These are phyloP conservation scores for Penicillium verrucosum DNA, from an alignment of 2,329 filamentous ascomycete species.

Conservation along the genomic window DNA sequence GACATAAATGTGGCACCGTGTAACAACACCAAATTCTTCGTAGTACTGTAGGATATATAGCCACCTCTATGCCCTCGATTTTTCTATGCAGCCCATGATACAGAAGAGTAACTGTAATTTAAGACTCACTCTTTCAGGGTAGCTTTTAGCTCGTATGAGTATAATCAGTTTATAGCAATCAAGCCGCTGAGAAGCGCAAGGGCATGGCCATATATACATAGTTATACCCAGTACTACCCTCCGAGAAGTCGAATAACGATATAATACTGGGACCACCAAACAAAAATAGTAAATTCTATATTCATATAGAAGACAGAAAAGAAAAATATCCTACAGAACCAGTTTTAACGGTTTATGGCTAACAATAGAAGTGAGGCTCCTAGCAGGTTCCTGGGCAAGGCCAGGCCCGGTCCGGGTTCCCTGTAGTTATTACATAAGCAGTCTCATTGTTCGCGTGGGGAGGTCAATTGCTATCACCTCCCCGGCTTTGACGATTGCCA, in stretches of 20 bases:
- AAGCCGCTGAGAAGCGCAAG: neutral
- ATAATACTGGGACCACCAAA: too few relatives aligned
- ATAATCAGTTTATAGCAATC: neutral
- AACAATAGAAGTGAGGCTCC: slow-evolving; percentile 2
- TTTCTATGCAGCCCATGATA: neutral
- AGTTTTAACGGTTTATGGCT: neutral
- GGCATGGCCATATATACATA: neutral
- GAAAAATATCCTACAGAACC: neutral
- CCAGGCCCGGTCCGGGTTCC: too few relatives aligned
- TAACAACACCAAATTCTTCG: neutral
- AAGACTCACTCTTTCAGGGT: neutral
- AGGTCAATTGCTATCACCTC: slow-evolving; percentile 7
- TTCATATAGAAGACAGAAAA: neutral
- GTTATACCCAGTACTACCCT: neutral
- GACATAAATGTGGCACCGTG: neutral
- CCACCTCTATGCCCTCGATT: neutral
- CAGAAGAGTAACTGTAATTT: neutral
- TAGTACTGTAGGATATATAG: neutral
- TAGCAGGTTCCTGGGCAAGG: neutral
- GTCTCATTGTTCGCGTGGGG: neutral
- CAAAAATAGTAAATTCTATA: neutral
- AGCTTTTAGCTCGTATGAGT: neutral
- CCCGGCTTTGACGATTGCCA: slow-evolving; percentile 5
- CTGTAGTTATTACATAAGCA: slow-evolving; percentile 1
- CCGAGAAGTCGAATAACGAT: neutral